phyloP scores from a whole-genome alignment of 75 land plant genomes.

The Pinus tabuliformis region DNA sequence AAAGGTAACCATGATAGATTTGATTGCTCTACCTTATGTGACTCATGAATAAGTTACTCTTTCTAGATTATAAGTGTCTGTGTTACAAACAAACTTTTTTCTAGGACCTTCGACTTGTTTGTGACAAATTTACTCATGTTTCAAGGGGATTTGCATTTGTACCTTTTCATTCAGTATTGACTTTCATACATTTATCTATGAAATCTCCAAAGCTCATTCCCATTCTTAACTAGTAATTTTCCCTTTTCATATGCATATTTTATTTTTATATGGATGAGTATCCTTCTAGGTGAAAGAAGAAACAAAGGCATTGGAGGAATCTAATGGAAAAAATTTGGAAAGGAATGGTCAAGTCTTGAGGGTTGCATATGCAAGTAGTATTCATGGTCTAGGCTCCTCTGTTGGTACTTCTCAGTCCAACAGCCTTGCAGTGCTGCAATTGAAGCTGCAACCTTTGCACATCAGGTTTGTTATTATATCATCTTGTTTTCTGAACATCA shows the following conservation, averaged over 20 bases:
- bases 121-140: conserved; percentile 94
- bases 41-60: too few relatives aligned
- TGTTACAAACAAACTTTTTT: background rate
- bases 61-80: too few relatives aligned
- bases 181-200: background rate
- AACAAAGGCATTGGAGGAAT: conserved; percentile 86
- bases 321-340: conserved; percentile 90
- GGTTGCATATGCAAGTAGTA: conserved; percentile 96
- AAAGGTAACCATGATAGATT: conserved; percentile 45
- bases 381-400: conserved; percentile 71
- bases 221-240: background rate
- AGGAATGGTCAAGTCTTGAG: conserved; percentile 93
- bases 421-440: conserved; percentile 94
- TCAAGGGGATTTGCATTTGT: conserved; percentile 98
- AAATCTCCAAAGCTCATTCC: background rate
- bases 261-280: background rate
- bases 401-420: conserved; percentile 58
- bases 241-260: background rate
- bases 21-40: background rate
- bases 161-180: conserved; percentile 87
- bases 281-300: conserved; percentile 88
- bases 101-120: conserved; percentile 96
- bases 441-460: conserved; percentile 97
- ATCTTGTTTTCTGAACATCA: too few relatives aligned
- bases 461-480: conserved; percentile 53